Base-by-base conservation (phyloP, 306 rosid species). In the Alnus rubra region DNA sequence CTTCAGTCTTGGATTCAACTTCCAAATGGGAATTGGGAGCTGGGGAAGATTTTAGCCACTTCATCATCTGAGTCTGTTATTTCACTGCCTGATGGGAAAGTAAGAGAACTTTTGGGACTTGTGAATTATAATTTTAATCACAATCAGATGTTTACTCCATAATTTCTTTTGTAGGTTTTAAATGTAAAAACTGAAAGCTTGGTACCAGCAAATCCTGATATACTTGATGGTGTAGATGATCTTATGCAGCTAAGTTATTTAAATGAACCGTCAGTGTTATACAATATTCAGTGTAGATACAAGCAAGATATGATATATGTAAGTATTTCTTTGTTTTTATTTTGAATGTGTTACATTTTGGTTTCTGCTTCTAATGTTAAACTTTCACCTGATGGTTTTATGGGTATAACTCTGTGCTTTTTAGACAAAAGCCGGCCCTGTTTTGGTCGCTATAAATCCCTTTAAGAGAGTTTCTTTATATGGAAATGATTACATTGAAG, bases 201-300 rank as follows among this genome's bases (percentile, higher is more conserved):
- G 90, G 86, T 93, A 60, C 78, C 94, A 13, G 99, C 99, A 80
- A 95, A 95, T 89, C 99, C 99, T 54, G 97, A 93, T 79, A 95
- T 95, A 84, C 99, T 95, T 63, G 96, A 93, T 81, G 99, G 99
- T 13, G 98, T 93, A 79, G 98, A 93, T 83, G 99, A 95, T 86
- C 98, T 95, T 77, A 90, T 95, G 99, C 99, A 95, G 79, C 99
- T 95, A 33, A 95, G 99, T 90, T 95, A 95, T 86, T 88, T 95
- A 82, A 95, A 95, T 37, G 98, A 95, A 78, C 99, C 98, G 0
- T 88, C 99, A 48, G 99, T 95, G 77, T 81, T 95, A 83, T 93
- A 91, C 88, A 90, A 95, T 87, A 92, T 95, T 78, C 94, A 91
- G 49, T 77, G 84, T 83, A 91, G 99, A 90, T 95, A 93, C 88